phyloP scores from a whole-genome alignment of 371 early-diverging fungal species.

The Entomophthora muscae region DNA sequence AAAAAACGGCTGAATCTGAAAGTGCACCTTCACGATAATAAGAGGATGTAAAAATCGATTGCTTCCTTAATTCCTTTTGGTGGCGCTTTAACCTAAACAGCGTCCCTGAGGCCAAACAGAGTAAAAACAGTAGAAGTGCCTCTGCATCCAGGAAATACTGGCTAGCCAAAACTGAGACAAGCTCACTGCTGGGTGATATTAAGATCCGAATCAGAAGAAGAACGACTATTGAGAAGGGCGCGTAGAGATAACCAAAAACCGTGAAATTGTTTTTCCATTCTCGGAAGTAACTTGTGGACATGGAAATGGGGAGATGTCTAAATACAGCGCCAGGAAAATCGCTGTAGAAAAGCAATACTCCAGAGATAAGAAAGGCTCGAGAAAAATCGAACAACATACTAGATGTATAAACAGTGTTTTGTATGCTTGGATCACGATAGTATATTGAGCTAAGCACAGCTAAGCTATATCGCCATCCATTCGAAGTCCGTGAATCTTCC shows the following conservation, averaged over 20 bases:
- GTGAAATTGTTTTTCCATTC: not conserved
- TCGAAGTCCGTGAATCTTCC: not conserved
- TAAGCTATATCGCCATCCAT: not conserved
- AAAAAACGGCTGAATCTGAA: not conserved
- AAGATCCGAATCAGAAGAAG: not conserved
- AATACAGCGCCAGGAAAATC: slow-evolving; percentile 1
- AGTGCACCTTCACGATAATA: not conserved
- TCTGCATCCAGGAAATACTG: slow-evolving; percentile 3
- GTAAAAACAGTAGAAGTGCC: not conserved
- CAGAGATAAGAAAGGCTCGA: not conserved
- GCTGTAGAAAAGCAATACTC: not conserved
- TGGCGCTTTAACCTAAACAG: not conserved
- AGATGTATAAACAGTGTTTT: not conserved
- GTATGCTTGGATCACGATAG: not conserved
- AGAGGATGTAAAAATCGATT: not conserved
- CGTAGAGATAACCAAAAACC: slow-evolving; percentile 4
- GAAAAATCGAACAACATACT: slow-evolving; percentile 1
- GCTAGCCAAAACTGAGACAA: not conserved
- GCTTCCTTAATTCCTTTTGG: not conserved
- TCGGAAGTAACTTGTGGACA: not conserved
- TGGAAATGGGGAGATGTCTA: not conserved
- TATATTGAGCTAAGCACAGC: not conserved
- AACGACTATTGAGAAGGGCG: not conserved
- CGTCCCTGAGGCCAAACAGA: not conserved
- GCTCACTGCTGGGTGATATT: not conserved